Percentiles rank a stretch among this genome's conserved stretches.
phyloP scores from a whole-genome alignment of 2,329 filamentous ascomycete genomes.

The Apiospora marii region DNA sequence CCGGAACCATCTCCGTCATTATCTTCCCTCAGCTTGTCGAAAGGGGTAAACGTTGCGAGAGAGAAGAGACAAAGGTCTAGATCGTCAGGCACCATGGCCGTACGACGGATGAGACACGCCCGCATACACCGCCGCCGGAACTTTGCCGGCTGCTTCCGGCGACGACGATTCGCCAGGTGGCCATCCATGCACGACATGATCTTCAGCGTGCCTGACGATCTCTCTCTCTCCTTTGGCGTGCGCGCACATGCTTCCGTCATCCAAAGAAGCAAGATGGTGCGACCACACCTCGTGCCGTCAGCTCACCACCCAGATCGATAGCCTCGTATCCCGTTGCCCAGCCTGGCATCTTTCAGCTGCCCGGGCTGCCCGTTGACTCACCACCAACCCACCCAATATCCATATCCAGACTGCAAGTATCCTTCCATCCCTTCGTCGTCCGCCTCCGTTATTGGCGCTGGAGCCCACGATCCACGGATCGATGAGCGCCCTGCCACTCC shows the following conservation, averaged over 20 bases:
- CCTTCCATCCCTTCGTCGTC: background rate
- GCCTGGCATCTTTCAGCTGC: background rate
- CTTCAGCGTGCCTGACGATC: constrained; percentile 18
- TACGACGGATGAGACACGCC: background rate
- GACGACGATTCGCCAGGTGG: background rate
- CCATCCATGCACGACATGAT: constrained; percentile 1
- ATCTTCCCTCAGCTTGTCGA: background rate
- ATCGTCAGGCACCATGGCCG: constrained; percentile 3
- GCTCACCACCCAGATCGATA: constrained; percentile 3
- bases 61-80: background rate
- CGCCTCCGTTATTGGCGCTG: background rate
- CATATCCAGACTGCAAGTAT: background rate
- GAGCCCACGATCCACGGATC: background rate
- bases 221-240: background rate
- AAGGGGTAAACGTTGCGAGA: background rate
- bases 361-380: constrained; percentile 2
- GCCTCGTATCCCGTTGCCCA: constrained; percentile 14
- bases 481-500: too few relatives aligned
- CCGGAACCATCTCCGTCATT: background rate
- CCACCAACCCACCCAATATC: constrained; percentile 1
- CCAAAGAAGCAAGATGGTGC: background rate
- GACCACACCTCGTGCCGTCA: background rate
- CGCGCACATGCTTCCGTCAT: background rate
- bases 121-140: background rate
- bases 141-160: background rate